phyloP scores from a whole-genome alignment of 257 asterid genomes.

The Prunella vulgaris region DNA sequence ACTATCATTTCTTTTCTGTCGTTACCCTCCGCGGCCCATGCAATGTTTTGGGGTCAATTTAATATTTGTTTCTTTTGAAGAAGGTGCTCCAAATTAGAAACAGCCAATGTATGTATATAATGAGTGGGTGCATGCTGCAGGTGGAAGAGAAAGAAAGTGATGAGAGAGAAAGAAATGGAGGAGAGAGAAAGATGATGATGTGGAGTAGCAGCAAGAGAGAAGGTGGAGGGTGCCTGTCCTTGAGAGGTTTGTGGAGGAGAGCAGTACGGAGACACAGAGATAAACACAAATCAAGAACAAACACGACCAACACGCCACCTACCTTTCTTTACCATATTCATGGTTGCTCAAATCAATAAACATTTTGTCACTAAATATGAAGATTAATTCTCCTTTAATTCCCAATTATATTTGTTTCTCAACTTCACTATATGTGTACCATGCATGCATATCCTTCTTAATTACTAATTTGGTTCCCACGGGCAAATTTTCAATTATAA shows the following conservation, averaged over 20 bases:
- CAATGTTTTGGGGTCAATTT: no score
- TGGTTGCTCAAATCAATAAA: constrained; percentile 11
- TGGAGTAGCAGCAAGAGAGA: constrained; percentile 21
- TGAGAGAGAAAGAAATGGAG: constrained; percentile 25
- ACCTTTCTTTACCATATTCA: constrained; percentile 16
- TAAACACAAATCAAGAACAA: constrained; percentile 21
- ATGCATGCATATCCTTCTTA: no score
- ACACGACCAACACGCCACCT: not conserved
- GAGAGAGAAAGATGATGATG: constrained; percentile 34
- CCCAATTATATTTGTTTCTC: not conserved
- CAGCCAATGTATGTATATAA: not conserved
- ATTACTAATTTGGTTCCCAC: no score
- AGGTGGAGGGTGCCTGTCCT: constrained; percentile 47
- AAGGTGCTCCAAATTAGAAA: not conserved
- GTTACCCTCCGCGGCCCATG: no score
- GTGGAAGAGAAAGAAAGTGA: constrained; percentile 30
- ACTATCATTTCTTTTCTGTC: no score
- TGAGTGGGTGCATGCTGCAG: constrained; percentile 18
- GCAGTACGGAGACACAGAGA: constrained; percentile 7
- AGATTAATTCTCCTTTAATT: not conserved
- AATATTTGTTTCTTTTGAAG: not conserved
- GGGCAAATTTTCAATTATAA: no score
- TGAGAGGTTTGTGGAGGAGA: constrained; percentile 30
- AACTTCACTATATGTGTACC: not conserved
- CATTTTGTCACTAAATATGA: not conserved